Conservation (phyloP, 129 eudicot genomes). For the Glebionis coronaria region DNA sequence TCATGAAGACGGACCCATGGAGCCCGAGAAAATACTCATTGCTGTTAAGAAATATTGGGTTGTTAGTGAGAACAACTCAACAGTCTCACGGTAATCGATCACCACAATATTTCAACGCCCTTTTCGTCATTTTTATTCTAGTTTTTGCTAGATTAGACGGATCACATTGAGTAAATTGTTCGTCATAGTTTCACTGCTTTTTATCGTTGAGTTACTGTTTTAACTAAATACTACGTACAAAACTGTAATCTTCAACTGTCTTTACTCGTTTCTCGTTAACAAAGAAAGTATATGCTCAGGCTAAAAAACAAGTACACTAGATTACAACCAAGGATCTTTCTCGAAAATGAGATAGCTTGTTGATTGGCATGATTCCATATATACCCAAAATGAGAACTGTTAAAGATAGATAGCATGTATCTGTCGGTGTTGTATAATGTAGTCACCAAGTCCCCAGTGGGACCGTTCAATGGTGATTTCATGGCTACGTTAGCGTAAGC, state of each 20-base stretch:
- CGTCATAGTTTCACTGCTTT: background rate
- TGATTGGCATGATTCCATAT: constrained; percentile 22
- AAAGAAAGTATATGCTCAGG: background rate
- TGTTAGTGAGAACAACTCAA: constrained; percentile 2
- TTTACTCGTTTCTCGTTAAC: background rate
- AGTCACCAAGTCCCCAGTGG: background rate
- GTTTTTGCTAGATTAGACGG: background rate
- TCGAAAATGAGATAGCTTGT: background rate
- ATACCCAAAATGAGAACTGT: constrained; percentile 23
- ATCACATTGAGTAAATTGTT: too few relatives aligned
- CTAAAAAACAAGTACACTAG: background rate
- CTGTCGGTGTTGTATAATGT: constrained; percentile 6
- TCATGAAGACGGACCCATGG: constrained; percentile 25
- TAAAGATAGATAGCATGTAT: constrained; percentile 4
- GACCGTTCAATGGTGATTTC: constrained; percentile 8
- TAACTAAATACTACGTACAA: background rate
- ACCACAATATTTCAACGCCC: background rate
- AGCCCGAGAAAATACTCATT: constrained; percentile 14
- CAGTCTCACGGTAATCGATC: constrained; percentile 1
- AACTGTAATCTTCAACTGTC: background rate
- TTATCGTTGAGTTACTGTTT: background rate
- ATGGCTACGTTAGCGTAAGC: constrained; percentile 19
- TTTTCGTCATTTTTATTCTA: background rate
- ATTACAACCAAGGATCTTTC: constrained; percentile 14
- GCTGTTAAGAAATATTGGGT: constrained; percentile 24